These are phyloP conservation scores for Blastocystis sp. DNA, from an alignment of 352 stramenopile species.

Conservation along the genomic window DNA sequence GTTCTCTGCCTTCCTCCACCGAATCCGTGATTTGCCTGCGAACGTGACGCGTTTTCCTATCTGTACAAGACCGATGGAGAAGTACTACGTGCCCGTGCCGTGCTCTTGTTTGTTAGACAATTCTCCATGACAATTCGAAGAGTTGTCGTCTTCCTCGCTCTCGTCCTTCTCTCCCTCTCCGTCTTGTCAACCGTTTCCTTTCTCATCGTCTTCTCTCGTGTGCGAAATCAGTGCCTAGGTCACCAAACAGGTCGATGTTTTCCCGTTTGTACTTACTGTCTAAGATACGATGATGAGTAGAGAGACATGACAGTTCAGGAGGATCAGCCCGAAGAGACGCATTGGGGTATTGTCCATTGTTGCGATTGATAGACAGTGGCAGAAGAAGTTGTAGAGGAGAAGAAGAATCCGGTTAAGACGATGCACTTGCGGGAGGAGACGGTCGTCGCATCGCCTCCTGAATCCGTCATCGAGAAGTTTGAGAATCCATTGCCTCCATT, in stretches of 20 bases:
- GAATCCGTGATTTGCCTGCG: background rate
- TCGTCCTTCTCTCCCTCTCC: background rate
- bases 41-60: slow-evolving; percentile 1
- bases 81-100: background rate
- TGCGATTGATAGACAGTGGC: too few species aligned
- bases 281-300: background rate
- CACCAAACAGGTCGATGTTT: background rate
- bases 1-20: background rate
- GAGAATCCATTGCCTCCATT: background rate
- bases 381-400: too few species aligned
- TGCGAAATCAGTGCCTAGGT: background rate
- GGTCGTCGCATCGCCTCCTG: background rate
- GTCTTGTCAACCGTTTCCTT: background rate
- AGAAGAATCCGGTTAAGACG: too few species aligned
- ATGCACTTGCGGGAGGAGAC: background rate
- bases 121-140: background rate
- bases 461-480: background rate
- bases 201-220: background rate
- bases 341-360: too few species aligned
- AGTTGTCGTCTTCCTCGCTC: background rate
- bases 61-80: background rate
- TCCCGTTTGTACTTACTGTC: background rate
- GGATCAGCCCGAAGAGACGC: background rate
- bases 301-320: background rate
- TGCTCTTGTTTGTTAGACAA: background rate